Conservation (phyloP, 345 rosid genomes). For the Sisymbrium irio region DNA sequence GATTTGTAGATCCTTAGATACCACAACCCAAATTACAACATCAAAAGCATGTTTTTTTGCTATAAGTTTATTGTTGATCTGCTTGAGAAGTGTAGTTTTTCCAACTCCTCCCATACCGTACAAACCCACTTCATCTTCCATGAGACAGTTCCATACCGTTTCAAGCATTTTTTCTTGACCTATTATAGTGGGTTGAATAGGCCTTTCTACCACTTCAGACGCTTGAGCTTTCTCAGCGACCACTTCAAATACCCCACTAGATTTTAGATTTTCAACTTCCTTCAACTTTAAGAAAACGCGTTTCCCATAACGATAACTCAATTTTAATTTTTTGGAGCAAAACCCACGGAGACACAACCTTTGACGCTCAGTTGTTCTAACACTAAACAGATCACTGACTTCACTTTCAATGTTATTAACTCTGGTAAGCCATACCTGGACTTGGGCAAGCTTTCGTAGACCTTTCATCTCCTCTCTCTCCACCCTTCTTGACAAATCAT, state of each 20-base stretch:
- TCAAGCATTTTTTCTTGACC: slow-evolving; percentile 10
- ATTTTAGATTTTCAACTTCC: neutral
- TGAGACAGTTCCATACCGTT: slow-evolving; percentile 1
- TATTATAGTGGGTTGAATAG: neutral
- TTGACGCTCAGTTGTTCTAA: neutral
- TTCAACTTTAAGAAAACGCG: neutral
- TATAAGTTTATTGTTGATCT: slow-evolving; percentile 16
- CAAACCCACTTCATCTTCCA: slow-evolving; percentile 10
- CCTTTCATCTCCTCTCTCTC: slow-evolving; percentile 4
- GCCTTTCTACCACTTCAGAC: neutral
- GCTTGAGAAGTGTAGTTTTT: slow-evolving; percentile 33
- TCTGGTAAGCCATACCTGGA: slow-evolving; percentile 15
- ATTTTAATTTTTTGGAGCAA: neutral
- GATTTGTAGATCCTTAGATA: neutral
- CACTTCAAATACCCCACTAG: neutral
- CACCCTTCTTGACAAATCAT: neutral
- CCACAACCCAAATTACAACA: neutral
- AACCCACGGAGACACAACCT: slow-evolving; percentile 7
- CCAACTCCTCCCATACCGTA: slow-evolving; percentile 18
- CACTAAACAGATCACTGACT: neutral
- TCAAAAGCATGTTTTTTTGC: neutral
- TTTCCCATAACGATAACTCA: slow-evolving; percentile 2
- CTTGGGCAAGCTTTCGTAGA: neutral
- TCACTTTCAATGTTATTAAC: neutral
- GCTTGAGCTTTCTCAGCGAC: neutral